These are phyloP conservation scores for Zanthoxylum bungeanum DNA, from an alignment of 345 rosid species.

Conservation along the genomic window DNA sequence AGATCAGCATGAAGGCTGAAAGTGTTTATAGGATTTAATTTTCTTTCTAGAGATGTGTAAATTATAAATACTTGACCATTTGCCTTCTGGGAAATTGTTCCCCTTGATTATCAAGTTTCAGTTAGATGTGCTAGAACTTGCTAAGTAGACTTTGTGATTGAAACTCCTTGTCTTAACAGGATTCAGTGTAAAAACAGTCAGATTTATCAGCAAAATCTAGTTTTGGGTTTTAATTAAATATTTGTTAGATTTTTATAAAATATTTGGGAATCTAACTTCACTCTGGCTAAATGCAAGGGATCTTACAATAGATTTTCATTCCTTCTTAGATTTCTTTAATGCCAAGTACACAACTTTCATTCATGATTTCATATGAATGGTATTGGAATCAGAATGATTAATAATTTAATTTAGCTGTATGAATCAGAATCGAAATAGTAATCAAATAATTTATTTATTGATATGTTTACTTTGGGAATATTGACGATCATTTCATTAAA, in stretches of 20 bases:
- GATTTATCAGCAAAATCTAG: not conserved
- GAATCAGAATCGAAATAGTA: no score
- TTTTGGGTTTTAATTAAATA: not conserved
- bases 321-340: not conserved
- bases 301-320: not conserved
- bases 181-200: not conserved
- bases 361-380: no score
- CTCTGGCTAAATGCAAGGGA: not conserved
- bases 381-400: no score
- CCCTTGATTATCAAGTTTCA: not conserved
- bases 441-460: no score
- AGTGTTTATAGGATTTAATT: not conserved
- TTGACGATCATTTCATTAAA: no score
- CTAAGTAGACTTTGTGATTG: not conserved
- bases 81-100: conserved; percentile 6
- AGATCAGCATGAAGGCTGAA: not conserved
- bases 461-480: no score
- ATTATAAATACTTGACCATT: not conserved
- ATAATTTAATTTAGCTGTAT: no score
- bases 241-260: not conserved
- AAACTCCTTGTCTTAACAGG: not conserved
- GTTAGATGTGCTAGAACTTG: not conserved
- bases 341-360: not conserved
- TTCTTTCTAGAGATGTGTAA: not conserved
- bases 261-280: not conserved